These are phyloP conservation scores for Ascoidea asiatica DNA, from an alignment of 805 yeast species.

Conservation along the genomic window DNA sequence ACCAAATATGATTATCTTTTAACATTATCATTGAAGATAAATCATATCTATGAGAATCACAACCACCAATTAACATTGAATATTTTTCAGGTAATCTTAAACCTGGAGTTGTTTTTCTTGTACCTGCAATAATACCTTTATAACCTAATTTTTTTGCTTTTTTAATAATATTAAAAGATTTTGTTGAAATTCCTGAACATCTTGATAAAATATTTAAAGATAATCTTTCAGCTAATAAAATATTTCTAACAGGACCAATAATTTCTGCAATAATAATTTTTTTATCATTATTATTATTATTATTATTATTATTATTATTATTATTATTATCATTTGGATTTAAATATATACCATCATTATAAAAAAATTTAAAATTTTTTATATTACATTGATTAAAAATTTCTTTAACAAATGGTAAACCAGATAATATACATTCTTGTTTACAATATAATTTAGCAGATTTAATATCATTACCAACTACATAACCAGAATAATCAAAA, in stretches of 20 bases:
- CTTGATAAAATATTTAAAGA: slow-evolving; percentile 74
- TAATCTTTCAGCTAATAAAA: slow-evolving; percentile 75
- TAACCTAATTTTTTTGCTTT: slow-evolving; percentile 60
- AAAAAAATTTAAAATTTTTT: slow-evolving; percentile 51
- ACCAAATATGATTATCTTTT: slow-evolving; percentile 87
- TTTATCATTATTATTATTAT: slow-evolving; percentile 17
- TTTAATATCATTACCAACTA: slow-evolving; percentile 68
- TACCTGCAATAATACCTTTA: slow-evolving; percentile 82
- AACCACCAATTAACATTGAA: slow-evolving; percentile 92
- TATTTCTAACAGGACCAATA: slow-evolving; percentile 67
- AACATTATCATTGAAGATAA: slow-evolving; percentile 91
- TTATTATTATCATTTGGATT: too few species aligned
- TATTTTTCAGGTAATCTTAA: slow-evolving; percentile 79
- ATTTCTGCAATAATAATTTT: slow-evolving; percentile 70
- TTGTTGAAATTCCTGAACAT: slow-evolving; percentile 80
- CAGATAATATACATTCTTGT: slow-evolving; percentile 66
- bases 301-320: too few species aligned
- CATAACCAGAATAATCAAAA: slow-evolving; percentile 89
- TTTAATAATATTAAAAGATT: slow-evolving; percentile 39
- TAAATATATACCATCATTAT: slow-evolving; percentile 52
- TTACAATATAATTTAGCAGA: slow-evolving; percentile 75
- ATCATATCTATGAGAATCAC: slow-evolving; percentile 86
- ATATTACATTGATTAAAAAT: slow-evolving; percentile 68
- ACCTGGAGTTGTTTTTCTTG: slow-evolving; percentile 97
- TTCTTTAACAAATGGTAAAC: slow-evolving; percentile 82